Percentiles rank a stretch among this genome's conserved stretches.
These are phyloP conservation scores for Fusarium sacchari DNA, from an alignment of 2,329 filamentous ascomycete genomes.

Conservation along the genomic window DNA sequence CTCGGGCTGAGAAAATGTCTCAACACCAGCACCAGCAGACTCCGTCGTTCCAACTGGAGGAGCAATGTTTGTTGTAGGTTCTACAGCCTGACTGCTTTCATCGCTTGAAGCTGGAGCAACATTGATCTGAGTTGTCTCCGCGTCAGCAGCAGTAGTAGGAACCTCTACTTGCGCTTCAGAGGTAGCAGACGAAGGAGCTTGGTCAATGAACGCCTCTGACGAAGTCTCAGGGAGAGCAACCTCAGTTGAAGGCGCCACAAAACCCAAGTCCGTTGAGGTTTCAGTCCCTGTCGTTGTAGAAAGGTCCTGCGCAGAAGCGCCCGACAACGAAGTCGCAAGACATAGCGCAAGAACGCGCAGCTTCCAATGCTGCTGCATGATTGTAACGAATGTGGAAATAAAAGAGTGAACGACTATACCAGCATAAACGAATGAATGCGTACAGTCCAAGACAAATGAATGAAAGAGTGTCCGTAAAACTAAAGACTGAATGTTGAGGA, in stretches of 20 bases:
- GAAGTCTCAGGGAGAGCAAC: neutral
- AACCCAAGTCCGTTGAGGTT: fast-evolving
- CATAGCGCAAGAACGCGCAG: constrained; percentile 15
- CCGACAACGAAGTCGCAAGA: neutral
- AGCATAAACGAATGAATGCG: neutral
- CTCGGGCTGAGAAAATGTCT: neutral
- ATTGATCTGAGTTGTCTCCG: neutral
- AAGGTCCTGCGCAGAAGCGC: neutral
- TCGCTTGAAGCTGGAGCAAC: neutral
- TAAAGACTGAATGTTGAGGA: neutral
- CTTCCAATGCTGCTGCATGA: constrained; percentile 9
- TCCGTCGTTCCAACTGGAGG: neutral
- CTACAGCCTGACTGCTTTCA: neutral
- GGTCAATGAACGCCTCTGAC: neutral
- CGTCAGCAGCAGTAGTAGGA: neutral
- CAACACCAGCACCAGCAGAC: neutral
- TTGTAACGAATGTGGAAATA: neutral
- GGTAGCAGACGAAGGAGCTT: neutral
- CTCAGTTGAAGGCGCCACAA: neutral
- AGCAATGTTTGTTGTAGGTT: neutral
- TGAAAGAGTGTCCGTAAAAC: neutral
- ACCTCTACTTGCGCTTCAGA: neutral
- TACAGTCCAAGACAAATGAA: neutral
- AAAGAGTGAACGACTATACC: neutral
- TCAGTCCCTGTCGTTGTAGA: neutral